Percentiles rank a stretch among this genome's conserved stretches.
Conservation (phyloP, 768 basidiomycete genomes). For the Termitomyces sp. region DNA sequence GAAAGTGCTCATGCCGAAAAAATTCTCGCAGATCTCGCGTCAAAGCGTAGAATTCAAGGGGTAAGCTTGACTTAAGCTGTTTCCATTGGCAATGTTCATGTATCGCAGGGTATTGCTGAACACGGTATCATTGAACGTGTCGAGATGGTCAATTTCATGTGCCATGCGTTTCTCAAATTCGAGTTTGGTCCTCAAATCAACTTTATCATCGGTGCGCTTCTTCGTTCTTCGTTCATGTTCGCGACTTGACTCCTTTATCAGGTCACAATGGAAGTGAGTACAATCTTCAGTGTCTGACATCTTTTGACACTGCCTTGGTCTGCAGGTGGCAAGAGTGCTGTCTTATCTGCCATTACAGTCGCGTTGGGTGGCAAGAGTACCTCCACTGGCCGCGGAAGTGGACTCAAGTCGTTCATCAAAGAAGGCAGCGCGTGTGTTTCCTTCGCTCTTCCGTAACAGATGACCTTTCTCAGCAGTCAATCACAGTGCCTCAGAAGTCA, state of each 20-base stretch:
- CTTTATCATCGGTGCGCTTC: constrained; percentile 78
- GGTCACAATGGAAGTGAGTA: constrained; percentile 85
- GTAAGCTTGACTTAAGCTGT: constrained; percentile 26
- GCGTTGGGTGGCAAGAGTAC: constrained; percentile 91
- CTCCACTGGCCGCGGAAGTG: constrained; percentile 85
- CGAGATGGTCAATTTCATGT: constrained; percentile 94
- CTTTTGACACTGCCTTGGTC: neutral
- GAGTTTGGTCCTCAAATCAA: constrained; percentile 92
- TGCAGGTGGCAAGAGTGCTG: constrained; percentile 93
- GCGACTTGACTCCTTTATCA: constrained; percentile 19
- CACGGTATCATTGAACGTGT: constrained; percentile 85
- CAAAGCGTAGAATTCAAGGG: constrained; percentile 39
- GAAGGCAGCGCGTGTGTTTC: constrained; percentile 72
- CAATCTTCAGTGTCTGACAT: neutral
- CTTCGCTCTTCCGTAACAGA: neutral
- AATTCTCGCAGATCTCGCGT: constrained; percentile 51
- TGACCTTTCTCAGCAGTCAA: neutral
- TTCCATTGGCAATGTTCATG: neutral
- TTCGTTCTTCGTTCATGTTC: neutral
- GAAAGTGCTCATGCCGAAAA: constrained; percentile 56
- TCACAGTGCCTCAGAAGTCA: constrained; percentile 64
- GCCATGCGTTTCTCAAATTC: constrained; percentile 81
- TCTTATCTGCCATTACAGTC: constrained; percentile 87
- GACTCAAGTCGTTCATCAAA: constrained; percentile 80
- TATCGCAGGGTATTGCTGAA: constrained; percentile 66